Percentiles rank a stretch among this genome's conserved stretches.
These are phyloP conservation scores for Scleroderma bovista DNA, from an alignment of 768 basidiomycete species.

Conservation along the genomic window DNA sequence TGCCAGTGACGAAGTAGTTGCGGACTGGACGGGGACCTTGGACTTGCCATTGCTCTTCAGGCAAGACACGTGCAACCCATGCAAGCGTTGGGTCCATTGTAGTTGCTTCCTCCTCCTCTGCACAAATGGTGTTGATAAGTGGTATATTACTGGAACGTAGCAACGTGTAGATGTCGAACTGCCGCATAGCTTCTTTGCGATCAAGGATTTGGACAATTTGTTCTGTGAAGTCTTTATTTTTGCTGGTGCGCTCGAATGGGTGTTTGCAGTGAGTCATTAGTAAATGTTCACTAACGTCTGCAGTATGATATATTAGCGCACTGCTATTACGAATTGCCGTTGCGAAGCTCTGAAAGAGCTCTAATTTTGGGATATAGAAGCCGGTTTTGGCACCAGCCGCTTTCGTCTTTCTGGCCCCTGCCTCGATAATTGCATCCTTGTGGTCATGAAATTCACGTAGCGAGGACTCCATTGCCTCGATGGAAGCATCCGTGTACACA, in stretches of 20 bases:
- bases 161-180: constrained; percentile 13
- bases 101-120: background rate
- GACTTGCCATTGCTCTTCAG: background rate
- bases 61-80: background rate
- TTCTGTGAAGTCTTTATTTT: constrained; percentile 28
- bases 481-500: background rate
- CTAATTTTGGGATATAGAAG: background rate
- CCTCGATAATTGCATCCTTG: background rate
- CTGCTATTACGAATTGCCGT: constrained; percentile 22
- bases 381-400: background rate
- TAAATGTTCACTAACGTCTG: constrained; percentile 29
- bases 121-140: background rate
- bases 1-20: too few species aligned
- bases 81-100: background rate
- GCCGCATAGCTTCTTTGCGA: constrained; percentile 19
- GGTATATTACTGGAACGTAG: background rate
- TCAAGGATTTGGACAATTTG: constrained; percentile 32
- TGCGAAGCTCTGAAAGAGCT: background rate
- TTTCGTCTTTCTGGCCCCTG: background rate
- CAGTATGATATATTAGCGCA: constrained; percentile 29
- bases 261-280: constrained; percentile 30
- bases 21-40: background rate
- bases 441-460: background rate
- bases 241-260: constrained; percentile 16
- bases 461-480: background rate